These are phyloP conservation scores for Rosa multiflora DNA, from an alignment of 306 rosid species.

Conservation along the genomic window DNA sequence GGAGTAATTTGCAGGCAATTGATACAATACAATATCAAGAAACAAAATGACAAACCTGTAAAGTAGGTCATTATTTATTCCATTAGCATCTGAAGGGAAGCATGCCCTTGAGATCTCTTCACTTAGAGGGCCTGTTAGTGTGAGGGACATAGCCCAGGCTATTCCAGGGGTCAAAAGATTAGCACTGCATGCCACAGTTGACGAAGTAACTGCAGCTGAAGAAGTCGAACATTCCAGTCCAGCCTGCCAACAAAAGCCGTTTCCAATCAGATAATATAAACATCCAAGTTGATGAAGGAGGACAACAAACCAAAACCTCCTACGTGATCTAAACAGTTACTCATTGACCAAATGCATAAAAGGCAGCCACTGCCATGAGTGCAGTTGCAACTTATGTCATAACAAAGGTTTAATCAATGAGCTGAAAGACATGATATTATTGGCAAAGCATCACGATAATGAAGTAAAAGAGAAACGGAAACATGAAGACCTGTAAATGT, in stretches of 20 bases:
- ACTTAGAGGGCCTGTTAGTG: constrained; percentile 57
- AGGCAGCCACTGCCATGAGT: not conserved
- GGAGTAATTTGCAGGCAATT: not conserved
- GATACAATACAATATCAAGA: constrained; percentile 11
- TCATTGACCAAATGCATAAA: not conserved
- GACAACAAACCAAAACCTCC: not conserved
- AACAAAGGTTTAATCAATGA: not conserved
- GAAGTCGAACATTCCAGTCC: constrained; percentile 45
- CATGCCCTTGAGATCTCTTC: constrained; percentile 63
- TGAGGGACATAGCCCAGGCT: constrained; percentile 83
- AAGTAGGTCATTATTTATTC: constrained; percentile 50
- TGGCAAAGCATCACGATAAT: constrained; percentile 11
- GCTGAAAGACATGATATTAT: not conserved
- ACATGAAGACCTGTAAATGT: constrained; percentile 1
- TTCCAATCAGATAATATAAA: constrained; percentile 27
- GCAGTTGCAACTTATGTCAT: not conserved
- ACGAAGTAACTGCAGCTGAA: constrained; percentile 42
- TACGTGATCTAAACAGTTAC: not conserved
- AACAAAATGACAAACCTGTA: constrained; percentile 60
- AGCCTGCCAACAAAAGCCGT: constrained; percentile 43
- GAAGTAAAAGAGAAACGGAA: not conserved
- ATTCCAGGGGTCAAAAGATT: constrained; percentile 61
- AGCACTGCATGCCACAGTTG: constrained; percentile 31
- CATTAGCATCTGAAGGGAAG: constrained; percentile 41
- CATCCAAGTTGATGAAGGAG: not conserved